Base-by-base conservation (phyloP, 2,329 filamentous ascomycete species). In the Fusarium chaquense region DNA sequence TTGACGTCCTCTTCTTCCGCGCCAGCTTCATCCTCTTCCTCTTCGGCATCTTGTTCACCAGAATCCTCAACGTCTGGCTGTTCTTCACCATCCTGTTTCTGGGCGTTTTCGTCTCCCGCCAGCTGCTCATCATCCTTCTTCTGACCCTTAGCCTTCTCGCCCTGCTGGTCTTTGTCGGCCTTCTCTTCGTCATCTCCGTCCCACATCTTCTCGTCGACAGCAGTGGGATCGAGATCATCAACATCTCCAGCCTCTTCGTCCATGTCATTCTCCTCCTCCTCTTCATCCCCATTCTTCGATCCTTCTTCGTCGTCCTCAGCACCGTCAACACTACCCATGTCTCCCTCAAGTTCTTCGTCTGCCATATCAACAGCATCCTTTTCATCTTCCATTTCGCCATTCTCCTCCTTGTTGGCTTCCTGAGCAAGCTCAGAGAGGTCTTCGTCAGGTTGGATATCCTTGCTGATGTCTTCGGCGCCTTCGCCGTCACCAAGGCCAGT, bases 201-300 rank as follows among this genome's bases (percentile, higher is more conserved):
- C 96, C 96, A 99, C 87, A 98, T 94, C 84, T 98, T 99, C 82
- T 99, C 97, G 77, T 99, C 97, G 2, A 98, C 92, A 22, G 95
- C 93, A 18, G 90, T 92, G 15, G 93, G 91, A 73, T 97, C 95
- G 43, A 97, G 84, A 74, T 97, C 93, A 81, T 98, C 93, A 13
- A 98, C 94, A 74, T 94, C 92, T 2, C 94, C 96, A 7, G 92
- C 88, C 79, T 98, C 93, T 74, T 97, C 94, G 70, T 98, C 94
- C 77, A 97, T 90, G 12, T 93, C 91, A n/a, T 91, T 83, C 33
- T 90, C 87, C 44, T 89, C 87, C 28, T 92, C 86, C 33, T 89
- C 87, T 12, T 90, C 84, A 53, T 90, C 87, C 2, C 87, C 87
- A 20, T 89, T 87, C 24, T 88, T 88, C 2, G 87, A 86, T 16